phyloP scores from a whole-genome alignment of 2,329 filamentous ascomycete species.

The Acrocalymma vagum region DNA sequence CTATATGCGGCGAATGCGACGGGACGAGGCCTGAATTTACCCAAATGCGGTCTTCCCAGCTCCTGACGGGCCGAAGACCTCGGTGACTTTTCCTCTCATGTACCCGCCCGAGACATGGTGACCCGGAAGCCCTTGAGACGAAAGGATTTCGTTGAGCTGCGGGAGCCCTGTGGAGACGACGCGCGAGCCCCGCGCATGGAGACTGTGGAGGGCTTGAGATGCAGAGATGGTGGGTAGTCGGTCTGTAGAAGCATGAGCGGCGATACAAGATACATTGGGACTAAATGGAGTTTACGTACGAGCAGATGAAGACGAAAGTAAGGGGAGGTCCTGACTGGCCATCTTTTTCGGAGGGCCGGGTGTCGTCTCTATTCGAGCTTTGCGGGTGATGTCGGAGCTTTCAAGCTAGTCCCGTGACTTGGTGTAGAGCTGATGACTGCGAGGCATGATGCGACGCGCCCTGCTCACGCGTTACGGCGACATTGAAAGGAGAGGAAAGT shows the following conservation, averaged over 20 bases:
- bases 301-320: constrained; percentile 43
- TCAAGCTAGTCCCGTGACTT: constrained; percentile 29
- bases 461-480: constrained; percentile 7
- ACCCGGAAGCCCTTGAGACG: constrained; percentile 31
- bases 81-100: constrained; percentile 78
- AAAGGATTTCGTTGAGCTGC: constrained; percentile 56
- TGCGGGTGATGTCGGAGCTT: constrained; percentile 7
- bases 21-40: constrained; percentile 58
- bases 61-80: constrained; percentile 88
- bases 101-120: constrained; percentile 61
- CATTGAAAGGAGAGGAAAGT: constrained; percentile 6
- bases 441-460: constrained; percentile 25
- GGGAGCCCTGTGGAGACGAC: constrained; percentile 57
- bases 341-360: constrained; percentile 25
- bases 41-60: constrained; percentile 85
- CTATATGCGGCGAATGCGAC: constrained; percentile 18
- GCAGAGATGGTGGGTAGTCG: constrained; percentile 80
- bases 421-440: constrained; percentile 10
- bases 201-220: constrained; percentile 72
- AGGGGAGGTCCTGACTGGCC: constrained; percentile 36
- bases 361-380: constrained; percentile 8
- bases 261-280: background rate
- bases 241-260: constrained; percentile 59
- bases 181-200: constrained; percentile 61
- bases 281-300: constrained; percentile 38